phyloP scores from a whole-genome alignment of 345 rosid species.

The Acer saccharum region DNA sequence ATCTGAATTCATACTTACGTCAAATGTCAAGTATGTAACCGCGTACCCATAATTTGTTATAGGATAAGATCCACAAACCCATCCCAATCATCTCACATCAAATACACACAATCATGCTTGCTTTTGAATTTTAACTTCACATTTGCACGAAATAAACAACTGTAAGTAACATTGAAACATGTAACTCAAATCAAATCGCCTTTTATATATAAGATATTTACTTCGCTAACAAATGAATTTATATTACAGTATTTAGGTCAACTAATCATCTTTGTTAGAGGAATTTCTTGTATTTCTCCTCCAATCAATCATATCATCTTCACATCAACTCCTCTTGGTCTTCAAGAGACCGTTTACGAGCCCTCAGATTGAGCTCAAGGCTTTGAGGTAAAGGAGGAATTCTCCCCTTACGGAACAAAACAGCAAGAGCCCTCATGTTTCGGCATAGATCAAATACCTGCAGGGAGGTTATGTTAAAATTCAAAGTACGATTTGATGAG shows the following conservation, averaged over 20 bases:
- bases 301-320: neutral
- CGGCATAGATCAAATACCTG: slow-evolving; percentile 93
- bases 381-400: slow-evolving; percentile 87
- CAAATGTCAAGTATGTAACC: neutral
- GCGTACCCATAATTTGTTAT: neutral
- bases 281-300: neutral
- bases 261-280: neutral
- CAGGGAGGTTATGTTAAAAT: slow-evolving; percentile 14
- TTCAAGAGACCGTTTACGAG: slow-evolving; percentile 90
- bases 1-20: neutral
- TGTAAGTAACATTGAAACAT: neutral
- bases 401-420: slow-evolving; percentile 81
- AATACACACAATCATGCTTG: neutral
- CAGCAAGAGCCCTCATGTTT: slow-evolving; percentile 81
- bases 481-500: neutral
- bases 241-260: slow-evolving; percentile 1
- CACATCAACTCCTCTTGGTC: slow-evolving; percentile 54
- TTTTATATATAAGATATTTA: slow-evolving; percentile 3
- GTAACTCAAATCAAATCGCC: neutral
- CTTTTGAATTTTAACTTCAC: neutral
- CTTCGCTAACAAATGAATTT: neutral
- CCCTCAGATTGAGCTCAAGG: slow-evolving; percentile 80
- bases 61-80: neutral
- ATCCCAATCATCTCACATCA: too few species aligned
- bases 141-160: neutral